Percentiles rank a stretch among this genome's conserved stretches.
These are phyloP conservation scores for Botrytis galanthina DNA, from an alignment of 2,329 filamentous ascomycete species.

Conservation along the genomic window DNA sequence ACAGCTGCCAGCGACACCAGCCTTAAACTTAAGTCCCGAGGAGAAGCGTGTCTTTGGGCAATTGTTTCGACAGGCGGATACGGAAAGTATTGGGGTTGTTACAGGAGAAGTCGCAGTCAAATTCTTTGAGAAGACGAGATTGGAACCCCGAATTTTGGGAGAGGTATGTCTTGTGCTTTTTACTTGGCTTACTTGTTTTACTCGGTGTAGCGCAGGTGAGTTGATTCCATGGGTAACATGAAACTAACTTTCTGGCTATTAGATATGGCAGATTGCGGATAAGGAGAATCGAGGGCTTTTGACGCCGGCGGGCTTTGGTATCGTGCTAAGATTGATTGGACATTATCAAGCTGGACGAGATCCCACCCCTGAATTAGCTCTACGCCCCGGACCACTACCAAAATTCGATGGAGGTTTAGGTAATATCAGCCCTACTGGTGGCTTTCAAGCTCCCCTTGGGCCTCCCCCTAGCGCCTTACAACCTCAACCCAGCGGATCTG, in stretches of 20 bases:
- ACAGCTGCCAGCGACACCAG: slow-evolving; percentile 52
- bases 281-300: slow-evolving; percentile 93
- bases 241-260: background rate
- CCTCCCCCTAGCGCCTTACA: slow-evolving; percentile 46
- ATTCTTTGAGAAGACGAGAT: slow-evolving; percentile 94
- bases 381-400: slow-evolving; percentile 84
- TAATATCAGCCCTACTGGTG: slow-evolving; percentile 40
- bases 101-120: slow-evolving; percentile 95
- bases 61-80: slow-evolving; percentile 90
- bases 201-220: background rate
- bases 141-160: slow-evolving; percentile 82
- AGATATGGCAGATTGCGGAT: slow-evolving; percentile 99
- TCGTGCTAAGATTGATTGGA: slow-evolving; percentile 90
- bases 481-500: slow-evolving; percentile 59
- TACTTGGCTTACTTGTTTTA: background rate
- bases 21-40: slow-evolving; percentile 81
- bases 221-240: too few relatives aligned
- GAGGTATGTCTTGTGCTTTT: slow-evolving; percentile 54
- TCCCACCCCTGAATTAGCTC: slow-evolving; percentile 76
- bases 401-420: slow-evolving; percentile 75
- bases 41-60: slow-evolving; percentile 94
- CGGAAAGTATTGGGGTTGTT: slow-evolving; percentile 86
- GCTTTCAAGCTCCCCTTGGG: slow-evolving; percentile 49
- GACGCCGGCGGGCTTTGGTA: slow-evolving; percentile 87
- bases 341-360: slow-evolving; percentile 88